A percentile compares a stretch with the other conserved stretches of the same genome.
Conservation (phyloP, 805 yeast species). For the Wickerhamomyces subpelliculosus region DNA sequence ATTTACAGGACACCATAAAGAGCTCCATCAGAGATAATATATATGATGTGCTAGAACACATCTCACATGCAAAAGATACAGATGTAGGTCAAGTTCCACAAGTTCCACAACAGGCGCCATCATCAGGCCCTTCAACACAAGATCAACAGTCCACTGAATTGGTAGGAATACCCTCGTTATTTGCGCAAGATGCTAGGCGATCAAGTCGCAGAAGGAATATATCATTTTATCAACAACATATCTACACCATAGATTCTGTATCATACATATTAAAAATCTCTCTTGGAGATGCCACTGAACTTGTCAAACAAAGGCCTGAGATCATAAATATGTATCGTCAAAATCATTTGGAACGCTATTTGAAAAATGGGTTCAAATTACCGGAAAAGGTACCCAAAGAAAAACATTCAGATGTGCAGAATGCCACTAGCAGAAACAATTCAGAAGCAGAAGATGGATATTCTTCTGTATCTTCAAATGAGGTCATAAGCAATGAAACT, state of each 20-base stretch:
- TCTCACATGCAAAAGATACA: too few species aligned
- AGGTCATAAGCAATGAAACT: not conserved
- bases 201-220: conserved; percentile 12
- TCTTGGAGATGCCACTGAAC: conserved; percentile 12
- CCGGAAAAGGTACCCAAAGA: not conserved
- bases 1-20: too few species aligned
- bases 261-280: conserved; percentile 13
- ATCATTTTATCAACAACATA: conserved; percentile 19
- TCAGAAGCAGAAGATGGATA: too few species aligned
- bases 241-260: conserved; percentile 20
- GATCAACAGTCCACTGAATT: not conserved
- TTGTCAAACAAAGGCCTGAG: conserved; percentile 16
- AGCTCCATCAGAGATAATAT: too few species aligned
- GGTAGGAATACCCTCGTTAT: not conserved
- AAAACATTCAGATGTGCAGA: too few species aligned
- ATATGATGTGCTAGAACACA: too few species aligned
- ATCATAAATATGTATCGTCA: conserved; percentile 22
- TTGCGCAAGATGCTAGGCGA: not conserved
- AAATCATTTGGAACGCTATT: conserved; percentile 14
- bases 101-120: too few species aligned
- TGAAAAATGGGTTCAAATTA: conserved; percentile 1
- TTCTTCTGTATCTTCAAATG: not conserved
- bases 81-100: too few species aligned
- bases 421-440: too few species aligned
- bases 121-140: too few species aligned